Evolutionary conservation across 306 rosid species (phyloP).

Genomic region (Inga laurina): DNA sequence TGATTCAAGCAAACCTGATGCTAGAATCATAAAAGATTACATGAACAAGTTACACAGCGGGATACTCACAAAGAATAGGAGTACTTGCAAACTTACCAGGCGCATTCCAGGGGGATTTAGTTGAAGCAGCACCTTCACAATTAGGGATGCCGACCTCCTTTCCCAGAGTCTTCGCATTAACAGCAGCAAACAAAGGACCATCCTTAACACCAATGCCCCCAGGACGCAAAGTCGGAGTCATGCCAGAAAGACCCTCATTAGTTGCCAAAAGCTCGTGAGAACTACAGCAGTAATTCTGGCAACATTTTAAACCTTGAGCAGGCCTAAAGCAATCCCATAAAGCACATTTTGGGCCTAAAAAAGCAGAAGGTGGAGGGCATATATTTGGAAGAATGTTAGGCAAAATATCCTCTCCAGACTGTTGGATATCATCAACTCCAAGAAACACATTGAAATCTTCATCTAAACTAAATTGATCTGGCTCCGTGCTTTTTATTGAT

Average conservation of each 20-base stretch:
- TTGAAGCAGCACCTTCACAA: slow-evolving; percentile 94
- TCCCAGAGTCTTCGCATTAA: slow-evolving; percentile 74
- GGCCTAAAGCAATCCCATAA: slow-evolving; percentile 98
- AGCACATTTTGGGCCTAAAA: slow-evolving; percentile 88
- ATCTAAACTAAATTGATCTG: slow-evolving; percentile 41
- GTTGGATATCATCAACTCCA: slow-evolving; percentile 25
- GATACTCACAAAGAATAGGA: slow-evolving; percentile 9
- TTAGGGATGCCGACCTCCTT: slow-evolving; percentile 88
- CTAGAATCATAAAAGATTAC: slow-evolving; percentile 25
- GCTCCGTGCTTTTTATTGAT: slow-evolving; percentile 32
- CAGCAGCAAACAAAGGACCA: slow-evolving; percentile 77
- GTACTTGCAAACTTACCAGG: slow-evolving; percentile 53
- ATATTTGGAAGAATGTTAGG: slow-evolving; percentile 73
- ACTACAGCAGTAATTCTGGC: slow-evolving; percentile 81
- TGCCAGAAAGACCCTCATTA: slow-evolving; percentile 88
- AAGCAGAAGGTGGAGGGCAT: slow-evolving; percentile 91
- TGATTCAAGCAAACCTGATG: slow-evolving; percentile 17
- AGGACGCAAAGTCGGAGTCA: slow-evolving; percentile 82
- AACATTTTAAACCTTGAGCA: slow-evolving; percentile 74
- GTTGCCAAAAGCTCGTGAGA: slow-evolving; percentile 71
- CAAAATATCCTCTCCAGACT: slow-evolving; percentile 48
- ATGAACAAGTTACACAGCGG: slow-evolving; percentile 3
- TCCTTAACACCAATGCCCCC: slow-evolving; percentile 91
- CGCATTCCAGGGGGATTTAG: slow-evolving; percentile 96
- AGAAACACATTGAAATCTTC: slow-evolving; percentile 40